Evolutionary conservation across 2,329 filamentous ascomycete species (phyloP).

Genomic region (Fusarium lyarnte): DNA sequence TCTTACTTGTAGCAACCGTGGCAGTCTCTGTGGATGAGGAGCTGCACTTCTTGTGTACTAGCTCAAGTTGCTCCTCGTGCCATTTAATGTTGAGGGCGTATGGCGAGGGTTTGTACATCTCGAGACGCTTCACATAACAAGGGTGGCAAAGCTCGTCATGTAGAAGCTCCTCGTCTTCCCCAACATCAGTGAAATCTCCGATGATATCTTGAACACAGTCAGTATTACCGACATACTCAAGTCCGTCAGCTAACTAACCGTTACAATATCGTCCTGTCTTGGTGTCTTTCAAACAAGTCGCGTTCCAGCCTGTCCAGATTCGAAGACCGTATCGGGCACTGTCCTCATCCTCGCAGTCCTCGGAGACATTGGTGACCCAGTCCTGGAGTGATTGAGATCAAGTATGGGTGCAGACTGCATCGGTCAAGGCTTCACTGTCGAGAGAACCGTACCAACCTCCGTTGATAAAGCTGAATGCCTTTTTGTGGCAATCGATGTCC

Average conservation of each 20-base stretch:
- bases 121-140: neutral
- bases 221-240: neutral
- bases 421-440: neutral
- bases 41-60: neutral
- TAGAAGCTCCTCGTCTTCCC: fast-evolving
- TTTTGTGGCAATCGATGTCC: neutral
- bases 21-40: neutral
- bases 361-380: neutral
- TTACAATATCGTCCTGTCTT: slow-evolving; percentile 6
- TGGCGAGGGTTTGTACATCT: neutral
- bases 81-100: neutral
- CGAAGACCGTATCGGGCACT: neutral
- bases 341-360: neutral
- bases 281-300: neutral
- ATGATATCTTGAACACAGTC: neutral
- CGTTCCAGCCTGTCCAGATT: neutral
- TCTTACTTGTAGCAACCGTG: neutral
- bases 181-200: neutral
- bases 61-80: neutral
- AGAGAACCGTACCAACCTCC: neutral
- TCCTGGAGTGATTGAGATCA: neutral
- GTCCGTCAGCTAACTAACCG: neutral
- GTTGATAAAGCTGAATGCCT: neutral
- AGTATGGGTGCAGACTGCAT: neutral
- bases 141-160: neutral